phyloP scores from a whole-genome alignment of 108 stramenopile species.

The Cyclotella baltica region DNA sequence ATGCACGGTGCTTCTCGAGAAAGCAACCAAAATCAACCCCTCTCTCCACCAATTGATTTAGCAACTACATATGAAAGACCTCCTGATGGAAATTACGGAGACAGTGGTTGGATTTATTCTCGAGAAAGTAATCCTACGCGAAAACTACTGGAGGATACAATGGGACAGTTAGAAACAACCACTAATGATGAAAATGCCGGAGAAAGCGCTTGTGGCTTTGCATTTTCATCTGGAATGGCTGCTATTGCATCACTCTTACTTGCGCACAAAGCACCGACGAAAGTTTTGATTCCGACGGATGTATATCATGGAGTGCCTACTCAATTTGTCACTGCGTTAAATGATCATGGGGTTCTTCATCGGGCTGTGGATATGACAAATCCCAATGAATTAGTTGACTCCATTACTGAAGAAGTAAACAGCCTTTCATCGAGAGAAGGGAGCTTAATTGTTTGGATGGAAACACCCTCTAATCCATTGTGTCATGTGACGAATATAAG shows the following conservation, averaged over 20 bases:
- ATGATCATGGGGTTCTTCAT: conserved; percentile 57
- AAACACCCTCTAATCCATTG: conserved; percentile 91
- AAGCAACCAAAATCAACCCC: conserved; percentile 55
- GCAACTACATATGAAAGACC: conserved; percentile 86
- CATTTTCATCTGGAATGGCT: conserved; percentile 92
- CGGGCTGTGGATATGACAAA: conserved; percentile 68
- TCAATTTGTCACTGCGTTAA: conserved; percentile 60
- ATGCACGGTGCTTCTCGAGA: not conserved
- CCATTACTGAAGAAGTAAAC: conserved; percentile 37
- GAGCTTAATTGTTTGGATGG: conserved; percentile 88
- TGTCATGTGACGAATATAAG: conserved; percentile 81
- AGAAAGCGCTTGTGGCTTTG: conserved; percentile 50
- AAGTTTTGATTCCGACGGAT: conserved; percentile 76
- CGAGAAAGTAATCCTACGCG: conserved; percentile 86
- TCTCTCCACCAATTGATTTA: conserved; percentile 79
- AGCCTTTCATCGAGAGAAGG: conserved; percentile 15
- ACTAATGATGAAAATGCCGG: not conserved
- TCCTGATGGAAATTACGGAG: conserved; percentile 69
- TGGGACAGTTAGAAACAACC: conserved; percentile 66
- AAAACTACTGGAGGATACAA: conserved; percentile 63
- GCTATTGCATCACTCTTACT: conserved; percentile 78
- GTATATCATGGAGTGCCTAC: conserved; percentile 89
- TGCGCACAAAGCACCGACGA: conserved; percentile 66
- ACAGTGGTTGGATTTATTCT: conserved; percentile 64
- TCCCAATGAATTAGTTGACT: conserved; percentile 12